Evolutionary conservation across 2,329 filamentous ascomycete species (phyloP).

Genomic region (Ophiostoma populinum): DNA sequence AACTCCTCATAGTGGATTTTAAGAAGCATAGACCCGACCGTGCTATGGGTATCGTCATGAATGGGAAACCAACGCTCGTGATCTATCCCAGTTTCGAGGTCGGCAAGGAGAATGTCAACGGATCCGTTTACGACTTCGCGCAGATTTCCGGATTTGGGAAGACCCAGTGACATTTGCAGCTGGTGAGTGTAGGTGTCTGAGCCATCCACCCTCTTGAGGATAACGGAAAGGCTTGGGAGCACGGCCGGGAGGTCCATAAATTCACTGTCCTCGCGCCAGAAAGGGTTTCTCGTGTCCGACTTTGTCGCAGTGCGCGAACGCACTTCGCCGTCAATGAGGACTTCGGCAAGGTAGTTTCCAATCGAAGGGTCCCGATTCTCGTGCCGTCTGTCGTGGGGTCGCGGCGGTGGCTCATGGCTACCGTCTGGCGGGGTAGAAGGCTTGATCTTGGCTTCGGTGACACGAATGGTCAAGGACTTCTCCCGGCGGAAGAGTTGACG

Average conservation of each 20-base stretch:
- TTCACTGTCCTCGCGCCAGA: slow-evolving; percentile 70
- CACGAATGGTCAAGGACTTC: slow-evolving; percentile 38
- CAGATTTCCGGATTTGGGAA: slow-evolving; percentile 24
- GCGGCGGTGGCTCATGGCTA: slow-evolving; percentile 10
- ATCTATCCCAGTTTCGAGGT: slow-evolving; percentile 59
- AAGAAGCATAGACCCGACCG: slow-evolving; percentile 69
- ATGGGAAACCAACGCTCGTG: slow-evolving; percentile 81
- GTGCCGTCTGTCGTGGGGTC: slow-evolving; percentile 14
- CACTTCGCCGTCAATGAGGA: slow-evolving; percentile 64
- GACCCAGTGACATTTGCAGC: slow-evolving; percentile 24
- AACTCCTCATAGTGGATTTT: slow-evolving; percentile 74
- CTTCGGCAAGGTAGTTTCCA: slow-evolving; percentile 63
- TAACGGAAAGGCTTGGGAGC: slow-evolving; percentile 50
- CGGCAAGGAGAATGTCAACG: slow-evolving; percentile 68
- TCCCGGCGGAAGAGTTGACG: slow-evolving; percentile 41
- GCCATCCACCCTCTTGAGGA: slow-evolving; percentile 50
- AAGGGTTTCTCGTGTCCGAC: slow-evolving; percentile 52
- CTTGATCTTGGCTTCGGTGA: slow-evolving; percentile 46
- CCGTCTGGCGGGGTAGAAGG: slow-evolving; percentile 13
- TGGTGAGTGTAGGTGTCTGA: slow-evolving; percentile 28
- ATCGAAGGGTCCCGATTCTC: slow-evolving; percentile 18
- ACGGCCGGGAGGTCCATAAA: slow-evolving; percentile 56
- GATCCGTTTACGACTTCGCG: slow-evolving; percentile 44
- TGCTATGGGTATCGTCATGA: slow-evolving; percentile 56
- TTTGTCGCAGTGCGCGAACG: slow-evolving; percentile 60